A percentile compares a stretch with the other conserved stretches of the same genome.
Conservation (phyloP, 106 monocot species). For the Acorus calamus region DNA sequence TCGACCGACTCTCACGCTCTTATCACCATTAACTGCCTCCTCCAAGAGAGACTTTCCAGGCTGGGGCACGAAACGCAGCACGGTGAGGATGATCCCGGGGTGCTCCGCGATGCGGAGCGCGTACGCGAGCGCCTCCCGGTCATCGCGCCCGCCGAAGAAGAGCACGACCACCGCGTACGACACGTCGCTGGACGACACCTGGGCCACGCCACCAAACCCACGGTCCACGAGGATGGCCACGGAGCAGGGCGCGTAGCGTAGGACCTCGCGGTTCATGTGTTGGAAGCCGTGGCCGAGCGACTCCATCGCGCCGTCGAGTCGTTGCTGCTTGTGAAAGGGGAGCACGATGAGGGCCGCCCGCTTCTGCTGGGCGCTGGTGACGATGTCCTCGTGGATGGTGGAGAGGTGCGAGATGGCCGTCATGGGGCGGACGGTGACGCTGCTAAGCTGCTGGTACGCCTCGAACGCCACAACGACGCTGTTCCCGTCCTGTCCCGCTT, state of each 20-base stretch:
- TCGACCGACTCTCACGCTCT: slow-evolving; percentile 7
- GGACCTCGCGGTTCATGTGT: slow-evolving; percentile 32
- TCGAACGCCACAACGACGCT: slow-evolving; percentile 55
- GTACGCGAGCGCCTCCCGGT: slow-evolving; percentile 41
- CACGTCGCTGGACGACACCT: slow-evolving; percentile 48
- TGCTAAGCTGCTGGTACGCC: slow-evolving; percentile 53
- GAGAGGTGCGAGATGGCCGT: slow-evolving; percentile 58
- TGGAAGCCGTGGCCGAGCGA: slow-evolving; percentile 38
- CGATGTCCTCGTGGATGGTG: slow-evolving; percentile 52
- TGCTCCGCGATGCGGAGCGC: slow-evolving; percentile 39
- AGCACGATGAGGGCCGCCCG: slow-evolving; percentile 45
- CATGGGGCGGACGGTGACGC: slow-evolving; percentile 46
- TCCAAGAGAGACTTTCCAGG: neutral
- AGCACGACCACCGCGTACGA: slow-evolving; percentile 39
- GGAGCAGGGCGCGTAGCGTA: slow-evolving; percentile 39
- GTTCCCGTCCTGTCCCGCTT: slow-evolving; percentile 4
- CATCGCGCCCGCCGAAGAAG: slow-evolving; percentile 45
- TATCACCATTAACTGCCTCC: no score
- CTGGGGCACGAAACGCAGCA: slow-evolving; percentile 17
- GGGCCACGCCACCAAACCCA: slow-evolving; percentile 34
- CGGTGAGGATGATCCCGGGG: slow-evolving; percentile 28
- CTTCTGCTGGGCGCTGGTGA: slow-evolving; percentile 43
- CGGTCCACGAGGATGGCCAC: slow-evolving; percentile 48
- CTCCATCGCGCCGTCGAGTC: slow-evolving; percentile 34
- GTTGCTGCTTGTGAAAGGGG: slow-evolving; percentile 47